phyloP scores from a whole-genome alignment of 1,139 yeast genomes.

The Yamadazyma buinensis region DNA sequence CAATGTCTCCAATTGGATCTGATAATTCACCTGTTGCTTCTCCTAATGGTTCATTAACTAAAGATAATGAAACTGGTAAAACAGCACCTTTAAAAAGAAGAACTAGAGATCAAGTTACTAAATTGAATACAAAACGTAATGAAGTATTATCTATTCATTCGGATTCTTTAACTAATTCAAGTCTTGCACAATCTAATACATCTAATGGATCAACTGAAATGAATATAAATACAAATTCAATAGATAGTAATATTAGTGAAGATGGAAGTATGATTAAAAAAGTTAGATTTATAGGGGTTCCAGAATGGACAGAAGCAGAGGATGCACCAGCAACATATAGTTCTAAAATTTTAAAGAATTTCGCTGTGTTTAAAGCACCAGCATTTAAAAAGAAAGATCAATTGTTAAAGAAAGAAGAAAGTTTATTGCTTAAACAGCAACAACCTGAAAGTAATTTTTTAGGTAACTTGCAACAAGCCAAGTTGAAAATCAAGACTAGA shows the following conservation, averaged over 20 bases:
- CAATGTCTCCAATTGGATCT: background rate
- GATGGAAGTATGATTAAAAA: slow-evolving; percentile 25
- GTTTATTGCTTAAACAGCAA: slow-evolving; percentile 43
- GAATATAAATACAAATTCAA: no score
- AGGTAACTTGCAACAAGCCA: slow-evolving; percentile 7
- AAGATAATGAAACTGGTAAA: background rate
- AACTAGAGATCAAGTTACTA: slow-evolving; percentile 32
- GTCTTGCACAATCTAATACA: background rate
- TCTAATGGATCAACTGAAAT: slow-evolving; percentile 1
- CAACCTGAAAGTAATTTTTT: slow-evolving; percentile 8
- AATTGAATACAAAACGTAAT: slow-evolving; percentile 30
- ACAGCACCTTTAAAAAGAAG: slow-evolving; percentile 11
- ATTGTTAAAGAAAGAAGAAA: slow-evolving; percentile 48
- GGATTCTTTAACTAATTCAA: slow-evolving; percentile 1
- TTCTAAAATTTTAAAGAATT: slow-evolving; percentile 43
- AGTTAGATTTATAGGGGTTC: slow-evolving; percentile 52
- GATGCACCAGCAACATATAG: slow-evolving; percentile 53
- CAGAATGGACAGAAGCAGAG: slow-evolving; percentile 49
- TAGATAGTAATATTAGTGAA: no score
- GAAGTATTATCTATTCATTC: slow-evolving; percentile 16
- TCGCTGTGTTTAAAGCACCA: slow-evolving; percentile 37
- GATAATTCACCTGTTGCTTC: background rate
- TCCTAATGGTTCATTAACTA: background rate
- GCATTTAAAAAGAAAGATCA: slow-evolving; percentile 41
- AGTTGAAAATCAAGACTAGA: slow-evolving; percentile 10